Evolutionary conservation across 208 protist genomes (phyloP).

Genomic region (Lotmaria passim): DNA sequence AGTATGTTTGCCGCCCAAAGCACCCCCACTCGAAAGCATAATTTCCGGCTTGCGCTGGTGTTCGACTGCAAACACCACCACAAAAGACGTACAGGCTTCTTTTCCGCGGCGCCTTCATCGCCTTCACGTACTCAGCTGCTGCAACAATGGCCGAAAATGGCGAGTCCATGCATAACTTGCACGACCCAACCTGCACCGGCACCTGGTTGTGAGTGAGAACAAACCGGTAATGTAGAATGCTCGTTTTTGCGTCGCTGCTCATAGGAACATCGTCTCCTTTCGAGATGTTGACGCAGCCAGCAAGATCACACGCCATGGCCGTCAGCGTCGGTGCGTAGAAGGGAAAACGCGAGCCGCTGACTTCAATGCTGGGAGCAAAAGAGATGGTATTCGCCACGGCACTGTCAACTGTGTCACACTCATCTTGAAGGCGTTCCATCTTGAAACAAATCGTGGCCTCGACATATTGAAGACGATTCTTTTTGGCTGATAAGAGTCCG

Average conservation of each 20-base stretch:
- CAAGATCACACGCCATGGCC: slow-evolving; percentile 72
- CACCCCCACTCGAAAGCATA: slow-evolving; percentile 79
- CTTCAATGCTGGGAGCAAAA: slow-evolving; percentile 60
- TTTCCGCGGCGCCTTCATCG: slow-evolving; percentile 56
- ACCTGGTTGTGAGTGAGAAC: slow-evolving; percentile 70
- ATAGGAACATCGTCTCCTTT: slow-evolving; percentile 45
- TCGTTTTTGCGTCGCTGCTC: slow-evolving; percentile 19
- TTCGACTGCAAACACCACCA: slow-evolving; percentile 49
- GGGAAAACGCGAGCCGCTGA: slow-evolving; percentile 81
- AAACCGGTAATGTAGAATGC: slow-evolving; percentile 42
- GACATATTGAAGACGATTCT: slow-evolving; percentile 75
- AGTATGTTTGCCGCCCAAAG: slow-evolving; percentile 48
- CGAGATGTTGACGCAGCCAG: slow-evolving; percentile 57
- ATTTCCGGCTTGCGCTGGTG: slow-evolving; percentile 53
- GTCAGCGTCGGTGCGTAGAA: slow-evolving; percentile 73
- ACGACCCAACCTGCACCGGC: slow-evolving; percentile 70
- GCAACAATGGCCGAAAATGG: slow-evolving; percentile 47
- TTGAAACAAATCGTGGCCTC: slow-evolving; percentile 63
- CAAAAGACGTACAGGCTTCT: slow-evolving; percentile 67
- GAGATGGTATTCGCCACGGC: slow-evolving; percentile 25
- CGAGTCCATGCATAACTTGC: slow-evolving; percentile 54
- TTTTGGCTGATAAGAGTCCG: slow-evolving; percentile 36
- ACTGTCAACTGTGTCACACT: slow-evolving; percentile 25
- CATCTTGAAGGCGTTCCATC: slow-evolving; percentile 35
- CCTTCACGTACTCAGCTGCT: slow-evolving; percentile 56